A percentile compares a stretch with the other conserved stretches of the same genome.
Conservation (phyloP, 345 rosid genomes). For the Populus pruinosa region DNA sequence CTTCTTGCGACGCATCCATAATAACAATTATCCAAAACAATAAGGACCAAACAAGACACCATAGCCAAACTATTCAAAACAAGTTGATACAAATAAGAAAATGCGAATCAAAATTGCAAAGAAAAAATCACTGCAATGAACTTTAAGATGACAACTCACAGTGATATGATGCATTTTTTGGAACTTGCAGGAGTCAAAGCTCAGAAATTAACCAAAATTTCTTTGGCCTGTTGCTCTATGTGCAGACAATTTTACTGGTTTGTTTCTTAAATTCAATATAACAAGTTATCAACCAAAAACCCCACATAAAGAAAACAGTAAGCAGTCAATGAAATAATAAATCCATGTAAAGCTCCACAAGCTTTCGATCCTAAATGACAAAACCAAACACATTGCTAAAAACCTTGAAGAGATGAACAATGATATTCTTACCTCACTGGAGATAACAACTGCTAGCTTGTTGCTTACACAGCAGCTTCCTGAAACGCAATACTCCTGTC, state of each 20-base stretch:
- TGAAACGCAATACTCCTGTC: slow-evolving; percentile 19
- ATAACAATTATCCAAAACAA: too few species aligned
- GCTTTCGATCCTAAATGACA: neutral
- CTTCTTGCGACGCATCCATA: too few species aligned
- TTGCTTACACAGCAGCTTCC: slow-evolving; percentile 34
- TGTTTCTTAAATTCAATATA: neutral
- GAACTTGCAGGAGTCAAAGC: neutral
- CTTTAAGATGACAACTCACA: neutral
- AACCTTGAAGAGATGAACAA: neutral
- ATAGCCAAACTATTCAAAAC: neutral
- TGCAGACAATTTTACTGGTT: neutral
- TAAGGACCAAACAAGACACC: too few species aligned
- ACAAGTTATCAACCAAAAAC: neutral
- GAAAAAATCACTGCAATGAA: neutral
- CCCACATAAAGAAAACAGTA: neutral
- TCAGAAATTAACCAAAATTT: neutral
- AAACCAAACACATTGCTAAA: neutral
- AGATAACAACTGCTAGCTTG: slow-evolving; percentile 28
- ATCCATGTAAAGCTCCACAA: neutral
- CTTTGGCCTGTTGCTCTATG: neutral
- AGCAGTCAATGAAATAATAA: neutral
- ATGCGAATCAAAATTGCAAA: neutral
- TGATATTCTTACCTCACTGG: slow-evolving; percentile 49
- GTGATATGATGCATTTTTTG: neutral
- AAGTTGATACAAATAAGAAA: neutral